Percentiles rank a stretch among this genome's conserved stretches.
phyloP scores from a whole-genome alignment of 805 yeast species.

The Saturnispora halmiae region DNA sequence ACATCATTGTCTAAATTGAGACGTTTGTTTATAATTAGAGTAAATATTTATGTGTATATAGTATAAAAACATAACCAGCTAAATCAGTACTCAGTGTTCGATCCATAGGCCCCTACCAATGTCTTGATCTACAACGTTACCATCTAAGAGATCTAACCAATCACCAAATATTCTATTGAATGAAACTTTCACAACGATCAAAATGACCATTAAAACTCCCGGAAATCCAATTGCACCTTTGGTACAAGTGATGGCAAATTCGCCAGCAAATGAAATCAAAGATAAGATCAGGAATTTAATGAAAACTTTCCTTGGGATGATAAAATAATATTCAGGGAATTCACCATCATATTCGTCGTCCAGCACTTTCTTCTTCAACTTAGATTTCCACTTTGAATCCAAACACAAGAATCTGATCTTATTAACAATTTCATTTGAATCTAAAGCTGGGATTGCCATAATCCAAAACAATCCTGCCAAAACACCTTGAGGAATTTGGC shows the following conservation, averaged over 20 bases:
- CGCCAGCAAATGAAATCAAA: conserved; percentile 62
- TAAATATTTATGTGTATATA: background rate
- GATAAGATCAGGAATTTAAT: conserved; percentile 49
- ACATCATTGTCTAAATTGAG: too few relatives aligned
- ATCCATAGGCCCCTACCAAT: conserved; percentile 25
- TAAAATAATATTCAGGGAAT: conserved; percentile 1
- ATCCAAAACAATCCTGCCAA: conserved; percentile 86
- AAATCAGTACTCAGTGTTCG: background rate
- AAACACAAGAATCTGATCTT: conserved; percentile 54
- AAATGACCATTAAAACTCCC: conserved; percentile 64
- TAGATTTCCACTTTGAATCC: conserved; percentile 36
- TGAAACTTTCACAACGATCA: conserved; percentile 45
- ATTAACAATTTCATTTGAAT: conserved; percentile 54
- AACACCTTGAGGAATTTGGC: conserved; percentile 85
- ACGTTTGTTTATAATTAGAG: too few relatives aligned
- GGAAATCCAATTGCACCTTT: conserved; percentile 94
- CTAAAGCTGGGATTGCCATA: conserved; percentile 80
- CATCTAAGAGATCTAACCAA: conserved; percentile 46
- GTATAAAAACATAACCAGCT: background rate
- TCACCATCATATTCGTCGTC: background rate
- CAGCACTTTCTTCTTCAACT: conserved; percentile 4
- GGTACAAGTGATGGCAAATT: conserved; percentile 78
- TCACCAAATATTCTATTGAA: conserved; percentile 56
- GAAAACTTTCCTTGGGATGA: conserved; percentile 35
- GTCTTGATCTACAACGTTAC: conserved; percentile 29